A percentile compares a stretch with the other conserved stretches of the same genome.
These are phyloP conservation scores for Neotropicomus parvogracilis DNA, from an alignment of 1,284 basidiomycete species.

Conservation along the genomic window DNA sequence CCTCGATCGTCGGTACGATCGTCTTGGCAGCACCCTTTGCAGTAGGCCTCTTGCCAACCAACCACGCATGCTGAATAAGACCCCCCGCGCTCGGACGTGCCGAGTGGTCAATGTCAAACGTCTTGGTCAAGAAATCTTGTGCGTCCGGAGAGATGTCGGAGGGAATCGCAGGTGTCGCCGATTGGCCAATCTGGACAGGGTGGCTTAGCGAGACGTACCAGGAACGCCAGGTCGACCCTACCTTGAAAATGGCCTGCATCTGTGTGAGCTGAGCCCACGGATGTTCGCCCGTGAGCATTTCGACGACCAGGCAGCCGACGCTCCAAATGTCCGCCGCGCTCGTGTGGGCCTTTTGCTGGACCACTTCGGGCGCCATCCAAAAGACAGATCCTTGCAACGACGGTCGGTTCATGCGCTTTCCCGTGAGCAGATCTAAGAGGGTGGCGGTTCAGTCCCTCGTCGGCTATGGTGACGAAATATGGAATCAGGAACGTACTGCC, in stretches of 20 bases:
- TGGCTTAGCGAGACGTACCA: not conserved
- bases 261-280: constrained; percentile 98
- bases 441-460: not conserved
- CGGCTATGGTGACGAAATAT: not conserved
- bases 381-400: constrained; percentile 97
- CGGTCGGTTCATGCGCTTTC: constrained; percentile 77
- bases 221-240: constrained; percentile 31
- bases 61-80: constrained; percentile 75
- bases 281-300: constrained; percentile 97
- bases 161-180: constrained; percentile 79
- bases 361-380: constrained; percentile 99
- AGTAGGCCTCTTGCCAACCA: constrained; percentile 42
- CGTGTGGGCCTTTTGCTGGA: constrained; percentile 93
- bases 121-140: constrained; percentile 77
- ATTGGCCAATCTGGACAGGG: constrained; percentile 73
- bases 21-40: constrained; percentile 14
- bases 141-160: constrained; percentile 85
- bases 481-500: constrained; percentile 63
- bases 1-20: constrained; percentile 29
- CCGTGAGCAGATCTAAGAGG: constrained; percentile 66
- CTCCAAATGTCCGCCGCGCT: constrained; percentile 98
- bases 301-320: constrained; percentile 94
- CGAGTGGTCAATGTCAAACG: constrained; percentile 83
- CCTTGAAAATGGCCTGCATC: constrained; percentile 98
- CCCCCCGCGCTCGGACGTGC: constrained; percentile 79